Conservation (phyloP, 163 green algal species). For the Volvox carteri region DNA sequence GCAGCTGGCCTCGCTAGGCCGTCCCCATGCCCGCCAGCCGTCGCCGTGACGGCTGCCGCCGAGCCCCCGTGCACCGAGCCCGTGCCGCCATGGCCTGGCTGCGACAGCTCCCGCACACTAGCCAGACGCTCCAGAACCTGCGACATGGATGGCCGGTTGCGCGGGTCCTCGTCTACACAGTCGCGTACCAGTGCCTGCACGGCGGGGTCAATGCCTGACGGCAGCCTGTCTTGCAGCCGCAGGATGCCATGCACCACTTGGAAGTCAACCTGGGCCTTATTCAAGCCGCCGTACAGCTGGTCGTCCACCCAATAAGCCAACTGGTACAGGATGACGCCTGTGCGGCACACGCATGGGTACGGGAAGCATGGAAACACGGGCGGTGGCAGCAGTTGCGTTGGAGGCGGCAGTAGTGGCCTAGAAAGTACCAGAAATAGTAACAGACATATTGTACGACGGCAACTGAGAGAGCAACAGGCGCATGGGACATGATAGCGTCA, state of each 20-base stretch:
- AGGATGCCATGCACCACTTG: constrained; percentile 55
- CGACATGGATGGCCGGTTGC: not conserved
- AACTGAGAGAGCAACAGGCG: too few species aligned
- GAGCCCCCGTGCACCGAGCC: not conserved
- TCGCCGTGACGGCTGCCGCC: not conserved
- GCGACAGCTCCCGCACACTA: constrained; percentile 21
- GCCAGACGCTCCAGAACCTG: constrained; percentile 28
- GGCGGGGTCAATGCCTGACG: constrained; percentile 10
- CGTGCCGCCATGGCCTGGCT: not conserved
- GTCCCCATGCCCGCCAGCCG: not conserved
- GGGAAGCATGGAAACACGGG: not conserved
- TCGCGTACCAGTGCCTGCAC: constrained; percentile 23
- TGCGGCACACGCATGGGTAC: too few species aligned
- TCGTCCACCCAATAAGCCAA: constrained; percentile 48
- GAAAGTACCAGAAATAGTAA: too few species aligned
- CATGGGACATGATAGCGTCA: too few species aligned
- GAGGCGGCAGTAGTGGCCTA: not conserved
- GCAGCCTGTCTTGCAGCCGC: constrained; percentile 46
- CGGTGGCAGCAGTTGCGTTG: not conserved
- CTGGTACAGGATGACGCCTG: constrained; percentile 56
- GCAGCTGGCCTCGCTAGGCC: not conserved
- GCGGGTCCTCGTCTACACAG: constrained; percentile 38
- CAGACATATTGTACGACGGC: too few species aligned
- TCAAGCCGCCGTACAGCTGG: constrained; percentile 51
- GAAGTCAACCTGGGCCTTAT: constrained; percentile 53